Base-by-base conservation (phyloP, 1,284 basidiomycete genomes). In the Cutaneotrichosporon arboriforme region DNA sequence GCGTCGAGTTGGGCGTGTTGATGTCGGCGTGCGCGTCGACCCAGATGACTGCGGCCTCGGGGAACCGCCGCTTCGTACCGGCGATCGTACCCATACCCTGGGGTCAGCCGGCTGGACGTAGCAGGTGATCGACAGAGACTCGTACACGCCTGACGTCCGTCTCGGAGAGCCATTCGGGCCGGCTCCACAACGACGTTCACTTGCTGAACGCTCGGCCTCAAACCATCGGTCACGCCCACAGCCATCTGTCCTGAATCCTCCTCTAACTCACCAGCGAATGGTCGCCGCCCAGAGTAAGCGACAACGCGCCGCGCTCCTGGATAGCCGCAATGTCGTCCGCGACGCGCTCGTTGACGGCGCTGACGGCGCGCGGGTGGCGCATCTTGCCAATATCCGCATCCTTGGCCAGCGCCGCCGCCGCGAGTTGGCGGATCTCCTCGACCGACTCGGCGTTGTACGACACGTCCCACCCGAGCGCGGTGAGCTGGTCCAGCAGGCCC, bases 211-310 rank as follows among this genome's bases (percentile, higher is more conserved):
- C n/a, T n/a, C n/a, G n/a, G n/a, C n/a, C n/a, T n/a, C n/a, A n/a
- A n/a, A n/a, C n/a, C n/a, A n/a, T n/a, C n/a, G n/a, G n/a, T n/a
- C n/a, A n/a, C n/a, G n/a, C n/a, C n/a, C n/a, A n/a, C n/a, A n/a
- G n/a, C n/a, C n/a, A n/a, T n/a, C n/a, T n/a, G n/a, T n/a, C n/a
- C n/a, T n/a, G n/a, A n/a, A n/a, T n/a, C n/a, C n/a, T n/a, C n/a
- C n/a, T n/a, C n/a, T n/a, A n/a, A 43, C 85, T 58, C 59, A 88
- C 89, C 69, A 97, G 76, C 49, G 89, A 92, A 76, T 97, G 93
- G 72, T 97, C 93, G 12, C 96, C 96, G 15, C 94, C 96, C n/a
- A 98, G 79, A 1, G 92, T 97, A 14, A 98, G 77, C 3, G 92
- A 87, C 37, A 98, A 77, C 68, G 85, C 81, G 9, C 93, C 91